phyloP scores from a whole-genome alignment of 1,139 yeast species.

The Cylindricascospora bacillispora region DNA sequence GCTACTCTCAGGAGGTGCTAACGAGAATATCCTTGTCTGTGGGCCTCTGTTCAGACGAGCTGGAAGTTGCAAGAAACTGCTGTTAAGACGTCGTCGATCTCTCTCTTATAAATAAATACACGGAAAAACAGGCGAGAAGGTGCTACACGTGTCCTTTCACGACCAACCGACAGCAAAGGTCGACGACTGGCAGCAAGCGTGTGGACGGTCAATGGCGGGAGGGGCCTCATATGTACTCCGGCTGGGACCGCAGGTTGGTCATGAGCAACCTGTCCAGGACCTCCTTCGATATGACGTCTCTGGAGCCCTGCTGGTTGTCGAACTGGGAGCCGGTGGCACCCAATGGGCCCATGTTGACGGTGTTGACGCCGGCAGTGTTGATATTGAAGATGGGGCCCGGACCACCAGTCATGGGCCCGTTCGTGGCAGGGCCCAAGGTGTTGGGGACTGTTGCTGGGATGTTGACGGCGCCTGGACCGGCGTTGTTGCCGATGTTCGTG shows the following conservation, averaged over 20 bases:
- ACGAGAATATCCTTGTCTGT: neutral
- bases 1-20: no score
- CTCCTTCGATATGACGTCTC: conserved; percentile 14
- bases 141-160: no score
- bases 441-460: conserved; percentile 7
- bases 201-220: no score
- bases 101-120: no score
- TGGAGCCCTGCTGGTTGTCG: conserved; percentile 2
- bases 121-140: no score
- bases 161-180: no score
- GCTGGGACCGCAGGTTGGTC: conserved; percentile 23
- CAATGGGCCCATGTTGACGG: conserved; percentile 2
- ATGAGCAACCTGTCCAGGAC: conserved; percentile 22
- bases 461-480: conserved; percentile 6
- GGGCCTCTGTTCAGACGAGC: no score
- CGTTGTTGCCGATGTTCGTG: conserved; percentile 7
- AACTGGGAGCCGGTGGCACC: conserved; percentile 7
- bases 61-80: no score
- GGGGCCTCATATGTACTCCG: no score
- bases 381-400: neutral
- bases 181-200: no score
- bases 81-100: no score
- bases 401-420: conserved; percentile 4
- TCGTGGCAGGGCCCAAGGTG: conserved; percentile 6
- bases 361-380: conserved; percentile 2